These are phyloP conservation scores for Bullera alba DNA, from an alignment of 768 basidiomycete species.

Conservation along the genomic window DNA sequence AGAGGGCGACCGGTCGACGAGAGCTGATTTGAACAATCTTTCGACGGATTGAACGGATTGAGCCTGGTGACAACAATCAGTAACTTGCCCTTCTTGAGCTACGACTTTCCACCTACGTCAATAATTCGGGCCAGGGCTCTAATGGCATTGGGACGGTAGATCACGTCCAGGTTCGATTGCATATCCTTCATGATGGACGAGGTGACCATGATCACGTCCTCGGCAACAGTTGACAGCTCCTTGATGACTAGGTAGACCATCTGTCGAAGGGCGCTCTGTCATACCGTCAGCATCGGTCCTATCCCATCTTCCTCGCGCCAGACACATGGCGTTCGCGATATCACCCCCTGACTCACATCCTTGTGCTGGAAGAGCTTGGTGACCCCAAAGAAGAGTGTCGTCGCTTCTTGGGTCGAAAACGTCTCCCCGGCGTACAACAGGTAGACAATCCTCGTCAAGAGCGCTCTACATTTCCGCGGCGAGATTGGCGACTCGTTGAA, in stretches of 20 bases:
- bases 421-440: slow-evolving; percentile 93
- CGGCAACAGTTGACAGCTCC: slow-evolving; percentile 87
- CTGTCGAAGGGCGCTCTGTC: slow-evolving; percentile 67
- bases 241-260: slow-evolving; percentile 99
- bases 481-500: slow-evolving; percentile 99
- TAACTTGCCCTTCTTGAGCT: background rate
- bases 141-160: slow-evolving; percentile 96
- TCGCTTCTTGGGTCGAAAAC: slow-evolving; percentile 91
- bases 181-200: slow-evolving; percentile 99
- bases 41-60: slow-evolving; percentile 78
- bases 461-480: slow-evolving; percentile 89
- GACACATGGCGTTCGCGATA: background rate
- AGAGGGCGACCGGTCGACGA: slow-evolving; percentile 90
- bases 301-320: background rate
- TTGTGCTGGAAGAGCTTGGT: slow-evolving; percentile 99
- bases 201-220: slow-evolving; percentile 99
- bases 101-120: slow-evolving; percentile 61
- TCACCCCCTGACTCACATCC: slow-evolving; percentile 61
- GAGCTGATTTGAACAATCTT: slow-evolving; percentile 98
- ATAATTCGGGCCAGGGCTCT: slow-evolving; percentile 93
- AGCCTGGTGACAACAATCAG: slow-evolving; percentile 15
- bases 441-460: slow-evolving; percentile 93
- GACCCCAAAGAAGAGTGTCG: slow-evolving; percentile 95
- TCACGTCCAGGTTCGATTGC: slow-evolving; percentile 97
- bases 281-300: slow-evolving; percentile 1